Evolutionary conservation across 179 eudicot species (phyloP).

Genomic region (Gypsophila paniculata): DNA sequence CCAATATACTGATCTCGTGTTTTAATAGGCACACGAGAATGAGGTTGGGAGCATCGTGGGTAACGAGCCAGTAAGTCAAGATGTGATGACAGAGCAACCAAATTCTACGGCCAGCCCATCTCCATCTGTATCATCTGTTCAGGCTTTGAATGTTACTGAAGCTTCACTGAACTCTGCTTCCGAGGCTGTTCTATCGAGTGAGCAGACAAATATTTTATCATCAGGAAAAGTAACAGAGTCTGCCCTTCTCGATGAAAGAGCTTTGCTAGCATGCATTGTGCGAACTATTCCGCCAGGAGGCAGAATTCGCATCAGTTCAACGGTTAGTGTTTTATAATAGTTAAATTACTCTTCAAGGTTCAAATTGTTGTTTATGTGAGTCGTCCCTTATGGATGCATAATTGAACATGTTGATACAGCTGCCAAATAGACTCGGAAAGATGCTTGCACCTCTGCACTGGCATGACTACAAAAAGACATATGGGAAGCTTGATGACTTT

Average conservation of each 20-base stretch:
- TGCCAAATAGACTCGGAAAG: conserved; percentile 90
- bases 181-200: conserved; percentile 36
- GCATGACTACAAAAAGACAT: conserved; percentile 89
- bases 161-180: conserved; percentile 30
- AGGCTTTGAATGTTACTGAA: conserved; percentile 38
- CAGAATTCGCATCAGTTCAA: conserved; percentile 83
- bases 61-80: conserved; percentile 41
- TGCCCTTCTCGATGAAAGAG: conserved; percentile 75
- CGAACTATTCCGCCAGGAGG: conserved; percentile 95
- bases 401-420: conserved; percentile 44
- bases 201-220: conserved; percentile 32
- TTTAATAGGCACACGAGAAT: conserved; percentile 37
- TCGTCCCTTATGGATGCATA: conserved; percentile 9
- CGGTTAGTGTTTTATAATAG: conserved; percentile 44
- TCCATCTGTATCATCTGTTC: conserved; percentile 40
- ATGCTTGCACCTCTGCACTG: conserved; percentile 98
- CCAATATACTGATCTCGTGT: conserved; percentile 19
- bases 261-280: conserved; percentile 75
- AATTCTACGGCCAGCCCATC: conserved; percentile 40
- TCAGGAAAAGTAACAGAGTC: conserved; percentile 40
- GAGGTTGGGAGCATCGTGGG: conserved; percentile 28
- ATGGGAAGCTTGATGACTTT: conserved; percentile 97
- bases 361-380: background rate
- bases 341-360: background rate
- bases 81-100: conserved; percentile 34